Percentiles rank a stretch among this genome's conserved stretches.
Evolutionary conservation across 1,284 basidiomycete genomes (phyloP).

Genomic region (Ustilago sp.): DNA sequence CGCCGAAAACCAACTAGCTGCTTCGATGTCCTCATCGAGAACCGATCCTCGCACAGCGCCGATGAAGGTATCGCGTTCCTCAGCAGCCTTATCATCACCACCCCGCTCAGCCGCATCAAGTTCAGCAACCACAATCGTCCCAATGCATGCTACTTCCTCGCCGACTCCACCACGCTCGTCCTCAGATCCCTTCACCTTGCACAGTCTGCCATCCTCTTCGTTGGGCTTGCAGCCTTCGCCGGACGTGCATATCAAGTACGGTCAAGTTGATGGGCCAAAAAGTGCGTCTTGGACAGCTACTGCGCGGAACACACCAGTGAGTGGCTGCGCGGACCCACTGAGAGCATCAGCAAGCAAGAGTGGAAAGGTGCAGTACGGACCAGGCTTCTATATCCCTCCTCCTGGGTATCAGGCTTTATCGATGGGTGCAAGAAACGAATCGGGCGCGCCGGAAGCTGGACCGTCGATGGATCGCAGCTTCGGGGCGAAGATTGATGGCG

Average conservation of each 20-base stretch:
- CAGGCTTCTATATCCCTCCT: slow-evolving; percentile 41
- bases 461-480: background rate
- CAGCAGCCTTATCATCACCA: background rate
- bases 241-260: background rate
- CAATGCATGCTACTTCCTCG: background rate
- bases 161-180: background rate
- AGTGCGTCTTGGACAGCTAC: slow-evolving; percentile 11
- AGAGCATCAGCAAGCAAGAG: background rate
- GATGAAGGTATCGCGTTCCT: background rate
- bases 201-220: background rate
- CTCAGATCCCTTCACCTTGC: background rate
- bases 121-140: background rate
- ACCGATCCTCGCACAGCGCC: too few relatives aligned
- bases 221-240: background rate
- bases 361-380: slow-evolving; percentile 15
- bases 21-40: too few relatives aligned
- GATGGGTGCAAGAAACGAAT: background rate
- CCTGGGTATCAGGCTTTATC: slow-evolving; percentile 20
- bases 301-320: background rate
- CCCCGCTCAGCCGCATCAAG: background rate
- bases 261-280: background rate
- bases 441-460: background rate
- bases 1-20: too few relatives aligned
- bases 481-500: background rate
- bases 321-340: slow-evolving; percentile 2